Base-by-base conservation (phyloP, 1,284 basidiomycete genomes). In the Rhodotorula sp. region DNA sequence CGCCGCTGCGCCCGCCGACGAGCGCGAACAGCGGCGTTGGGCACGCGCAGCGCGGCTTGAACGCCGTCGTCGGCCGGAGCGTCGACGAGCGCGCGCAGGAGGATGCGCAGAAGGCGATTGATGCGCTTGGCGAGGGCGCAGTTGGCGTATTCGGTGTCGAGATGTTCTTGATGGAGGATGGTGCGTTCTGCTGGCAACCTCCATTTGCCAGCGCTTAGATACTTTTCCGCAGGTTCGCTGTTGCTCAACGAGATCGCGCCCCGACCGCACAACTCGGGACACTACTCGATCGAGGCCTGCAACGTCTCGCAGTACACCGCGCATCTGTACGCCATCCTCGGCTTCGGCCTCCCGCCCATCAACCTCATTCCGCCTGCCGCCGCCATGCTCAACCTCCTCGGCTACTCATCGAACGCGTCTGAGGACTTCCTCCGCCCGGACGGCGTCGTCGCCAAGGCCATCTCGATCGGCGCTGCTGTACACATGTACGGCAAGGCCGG, bases 251-350 rank as follows among this genome's bases (percentile, higher is more conserved):
- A 99, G 84, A 97, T 99, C 74, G 97, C 97, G 0, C 97, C 97
- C n/a, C 88, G 97, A 34, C 96, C 97, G 1, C 97, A 99, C 83
- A 99, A 99, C 83, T 97, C 94, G 17, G 96, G 96, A 0, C 97
- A 99, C 82, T 97, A 98, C 83, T 98, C 96, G n/a, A 98, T 99
- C 80, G 96, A 98, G 83, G 95, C 96, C 0, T 97, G 93, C 82
- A 86, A 93, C 77, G 92, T 94, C 5, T 97, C 94, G 22, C 97
- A 99, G 83, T 99, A 94, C 84, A 94, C 96, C 82, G 97, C 98
- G 80, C 97, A 99, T 82, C 88, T 99, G 53, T 92, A 95, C 46
- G 92, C 95, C n/a, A 95, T 99, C 81, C 88, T 98, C 32, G 88
- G 87, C 53, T 86, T 97, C 19, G 94, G 96, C 3, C 87, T 99